A percentile compares a stretch with the other conserved stretches of the same genome.
These are phyloP conservation scores for Zasmidium angulare DNA, from an alignment of 2,329 filamentous ascomycete species.

Conservation along the genomic window DNA sequence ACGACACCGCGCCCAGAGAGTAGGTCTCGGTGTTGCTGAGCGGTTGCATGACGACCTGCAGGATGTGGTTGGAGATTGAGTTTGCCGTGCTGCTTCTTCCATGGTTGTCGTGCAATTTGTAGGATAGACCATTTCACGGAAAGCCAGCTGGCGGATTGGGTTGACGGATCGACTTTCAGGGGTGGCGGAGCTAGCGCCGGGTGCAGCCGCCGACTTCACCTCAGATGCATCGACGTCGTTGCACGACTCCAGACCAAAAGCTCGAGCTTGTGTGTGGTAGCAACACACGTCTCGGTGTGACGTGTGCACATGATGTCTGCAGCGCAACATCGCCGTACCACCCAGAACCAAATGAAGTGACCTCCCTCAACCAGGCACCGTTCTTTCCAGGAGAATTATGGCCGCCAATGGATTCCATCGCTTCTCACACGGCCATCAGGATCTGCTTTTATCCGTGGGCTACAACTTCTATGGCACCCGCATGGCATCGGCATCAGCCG, in stretches of 20 bases:
- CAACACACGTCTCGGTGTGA: neutral
- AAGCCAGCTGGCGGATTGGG: neutral
- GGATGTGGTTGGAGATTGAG: neutral
- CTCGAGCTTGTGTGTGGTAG: neutral
- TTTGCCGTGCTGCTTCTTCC: neutral
- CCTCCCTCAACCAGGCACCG: neutral
- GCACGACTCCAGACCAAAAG: neutral
- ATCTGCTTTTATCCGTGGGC: slow-evolving; percentile 78
- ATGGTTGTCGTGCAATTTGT: neutral
- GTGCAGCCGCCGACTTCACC: neutral
- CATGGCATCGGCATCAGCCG: slow-evolving; percentile 85
- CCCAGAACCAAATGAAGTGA: neutral
- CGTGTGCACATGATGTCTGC: neutral
- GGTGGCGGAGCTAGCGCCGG: neutral
- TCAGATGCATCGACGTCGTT: neutral
- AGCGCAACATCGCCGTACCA: neutral
- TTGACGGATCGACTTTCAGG: neutral
- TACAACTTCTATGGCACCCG: slow-evolving; percentile 93
- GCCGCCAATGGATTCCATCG: slow-evolving; percentile 48
- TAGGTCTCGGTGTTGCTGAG: slow-evolving; percentile 57
- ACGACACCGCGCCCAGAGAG: slow-evolving; percentile 62
- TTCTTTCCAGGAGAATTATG: slow-evolving; percentile 17
- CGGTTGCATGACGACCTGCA: slow-evolving; percentile 24
- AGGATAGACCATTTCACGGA: neutral
- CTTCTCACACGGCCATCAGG: slow-evolving; percentile 72